phyloP scores from a whole-genome alignment of 2,329 filamentous ascomycete species.

The Cryphonectria parasitica region DNA sequence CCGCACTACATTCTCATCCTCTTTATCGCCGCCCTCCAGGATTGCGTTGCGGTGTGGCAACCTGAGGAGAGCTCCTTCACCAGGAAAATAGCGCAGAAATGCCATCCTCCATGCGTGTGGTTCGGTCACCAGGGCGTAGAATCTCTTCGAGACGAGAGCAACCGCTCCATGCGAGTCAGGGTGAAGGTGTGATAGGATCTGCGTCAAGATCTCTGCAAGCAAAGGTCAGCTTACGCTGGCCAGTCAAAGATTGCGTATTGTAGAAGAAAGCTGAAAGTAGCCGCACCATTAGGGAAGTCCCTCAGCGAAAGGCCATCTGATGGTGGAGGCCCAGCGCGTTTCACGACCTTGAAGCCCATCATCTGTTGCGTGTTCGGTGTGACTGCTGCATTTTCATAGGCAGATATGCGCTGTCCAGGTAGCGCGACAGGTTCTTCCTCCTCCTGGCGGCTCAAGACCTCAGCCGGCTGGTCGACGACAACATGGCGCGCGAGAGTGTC shows the following conservation, averaged over 20 bases:
- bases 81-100: conserved; percentile 88
- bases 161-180: conserved; percentile 82
- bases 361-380: conserved; percentile 52
- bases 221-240: conserved; percentile 32
- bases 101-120: conserved; percentile 93
- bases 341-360: conserved; percentile 60
- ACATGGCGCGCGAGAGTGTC: conserved; percentile 39
- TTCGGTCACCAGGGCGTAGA: conserved; percentile 84
- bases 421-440: conserved; percentile 36
- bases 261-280: not conserved
- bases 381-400: conserved; percentile 66
- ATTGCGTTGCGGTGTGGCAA: conserved; percentile 40
- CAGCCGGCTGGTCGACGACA: conserved; percentile 51
- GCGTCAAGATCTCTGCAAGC: conserved; percentile 80
- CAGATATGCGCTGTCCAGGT: conserved; percentile 59
- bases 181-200: conserved; percentile 87
- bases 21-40: conserved; percentile 46
- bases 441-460: conserved; percentile 52
- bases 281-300: conserved; percentile 79
- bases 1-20: conserved; percentile 59
- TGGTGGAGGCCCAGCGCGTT: conserved; percentile 45
- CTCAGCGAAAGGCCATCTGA: conserved; percentile 49
- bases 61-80: conserved; percentile 62
- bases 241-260: conserved; percentile 5
- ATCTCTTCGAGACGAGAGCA: conserved; percentile 83